phyloP scores from a whole-genome alignment of 2,329 filamentous ascomycete species.

The Aspergillus quadrilineatus region DNA sequence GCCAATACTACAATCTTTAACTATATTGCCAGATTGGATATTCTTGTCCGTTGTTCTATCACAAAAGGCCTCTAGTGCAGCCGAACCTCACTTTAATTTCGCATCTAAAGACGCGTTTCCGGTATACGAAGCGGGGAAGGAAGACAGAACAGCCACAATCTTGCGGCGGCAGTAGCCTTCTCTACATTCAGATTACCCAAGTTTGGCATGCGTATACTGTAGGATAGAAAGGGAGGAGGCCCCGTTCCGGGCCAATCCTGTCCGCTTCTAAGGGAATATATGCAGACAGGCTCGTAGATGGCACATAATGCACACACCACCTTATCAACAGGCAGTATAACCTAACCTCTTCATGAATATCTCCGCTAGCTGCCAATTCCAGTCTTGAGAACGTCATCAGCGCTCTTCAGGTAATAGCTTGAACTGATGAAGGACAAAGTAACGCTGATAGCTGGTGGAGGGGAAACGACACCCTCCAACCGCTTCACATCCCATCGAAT shows the following conservation, averaged over 20 bases:
- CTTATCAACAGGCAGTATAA: neutral
- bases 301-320: neutral
- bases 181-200: neutral
- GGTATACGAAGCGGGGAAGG: neutral
- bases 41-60: constrained; percentile 1
- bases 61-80: neutral
- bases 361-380: neutral
- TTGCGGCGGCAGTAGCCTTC: neutral
- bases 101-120: neutral
- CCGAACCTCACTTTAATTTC: constrained; percentile 2
- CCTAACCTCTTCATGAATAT: neutral
- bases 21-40: neutral
- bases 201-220: neutral
- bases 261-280: neutral
- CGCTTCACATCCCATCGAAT: constrained; percentile 6
- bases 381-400: neutral
- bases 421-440: neutral
- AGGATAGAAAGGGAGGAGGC: neutral
- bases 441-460: neutral
- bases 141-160: neutral
- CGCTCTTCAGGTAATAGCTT: neutral
- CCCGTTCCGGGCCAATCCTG: neutral
- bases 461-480: neutral
- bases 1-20: neutral
- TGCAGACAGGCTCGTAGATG: neutral